phyloP scores from a whole-genome alignment of 2,329 filamentous ascomycete species.

The Waltergamsia citrina region DNA sequence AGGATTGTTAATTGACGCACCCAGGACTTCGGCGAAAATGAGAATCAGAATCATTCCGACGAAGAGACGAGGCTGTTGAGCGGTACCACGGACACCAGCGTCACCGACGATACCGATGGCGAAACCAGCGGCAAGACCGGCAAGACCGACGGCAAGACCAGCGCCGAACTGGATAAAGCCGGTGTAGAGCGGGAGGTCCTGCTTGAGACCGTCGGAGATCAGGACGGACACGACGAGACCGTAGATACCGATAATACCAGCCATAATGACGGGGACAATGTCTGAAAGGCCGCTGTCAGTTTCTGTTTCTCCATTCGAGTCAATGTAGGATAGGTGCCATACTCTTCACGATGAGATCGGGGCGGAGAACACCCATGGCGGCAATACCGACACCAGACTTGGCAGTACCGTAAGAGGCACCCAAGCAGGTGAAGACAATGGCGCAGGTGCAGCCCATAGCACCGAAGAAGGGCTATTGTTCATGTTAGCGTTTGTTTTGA shows the following conservation, averaged over 20 bases:
- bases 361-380: slow-evolving; percentile 94
- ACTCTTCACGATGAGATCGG: slow-evolving; percentile 99
- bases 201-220: slow-evolving; percentile 70
- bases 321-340: too few species aligned
- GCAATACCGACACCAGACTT: slow-evolving; percentile 99
- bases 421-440: slow-evolving; percentile 94
- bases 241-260: slow-evolving; percentile 99
- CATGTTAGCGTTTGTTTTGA: slow-evolving; percentile 20
- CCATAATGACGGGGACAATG: slow-evolving; percentile 99
- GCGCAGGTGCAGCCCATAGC: slow-evolving; percentile 96
- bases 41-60: slow-evolving; percentile 98
- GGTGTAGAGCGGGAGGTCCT: slow-evolving; percentile 66
- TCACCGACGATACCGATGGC: slow-evolving; percentile 85
- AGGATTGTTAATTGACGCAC: slow-evolving; percentile 40
- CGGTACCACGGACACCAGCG: slow-evolving; percentile 78
- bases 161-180: slow-evolving; percentile 81
- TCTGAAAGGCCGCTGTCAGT: slow-evolving; percentile 43
- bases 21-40: slow-evolving; percentile 99
- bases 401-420: slow-evolving; percentile 95
- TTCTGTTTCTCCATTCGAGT: too few species aligned
- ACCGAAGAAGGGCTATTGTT: slow-evolving; percentile 75
- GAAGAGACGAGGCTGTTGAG: slow-evolving; percentile 78
- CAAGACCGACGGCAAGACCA: slow-evolving; percentile 71
- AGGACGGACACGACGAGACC: slow-evolving; percentile 81
- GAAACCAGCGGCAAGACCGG: slow-evolving; percentile 77